These are phyloP conservation scores for Hemerocallis citrina DNA, from an alignment of 106 monocot genomes.

Conservation along the genomic window DNA sequence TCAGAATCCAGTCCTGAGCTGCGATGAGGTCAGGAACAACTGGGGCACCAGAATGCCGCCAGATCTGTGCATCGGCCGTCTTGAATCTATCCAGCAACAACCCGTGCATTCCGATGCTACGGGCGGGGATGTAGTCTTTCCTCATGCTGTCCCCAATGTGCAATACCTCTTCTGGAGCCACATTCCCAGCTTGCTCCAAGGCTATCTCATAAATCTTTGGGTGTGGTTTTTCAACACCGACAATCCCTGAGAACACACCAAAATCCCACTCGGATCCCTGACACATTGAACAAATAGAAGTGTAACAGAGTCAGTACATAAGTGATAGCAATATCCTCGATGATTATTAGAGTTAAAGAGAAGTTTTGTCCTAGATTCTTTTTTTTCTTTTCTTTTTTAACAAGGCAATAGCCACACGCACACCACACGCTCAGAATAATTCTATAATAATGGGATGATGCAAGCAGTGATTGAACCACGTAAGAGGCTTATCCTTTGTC, in stretches of 20 bases:
- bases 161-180: conserved; percentile 57
- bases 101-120: conserved; percentile 76
- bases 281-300: neutral
- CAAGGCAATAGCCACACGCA: no score
- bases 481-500: no score
- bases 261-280: conserved; percentile 99
- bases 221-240: conserved; percentile 83
- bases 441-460: no score
- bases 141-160: conserved; percentile 92
- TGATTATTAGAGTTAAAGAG: no score
- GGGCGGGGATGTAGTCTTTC: conserved; percentile 88
- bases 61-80: conserved; percentile 63
- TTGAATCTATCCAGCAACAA: conserved; percentile 83
- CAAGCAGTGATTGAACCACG: no score
- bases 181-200: conserved; percentile 69
- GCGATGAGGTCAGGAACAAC: conserved; percentile 77
- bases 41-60: conserved; percentile 65
- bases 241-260: conserved; percentile 91
- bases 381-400: no score
- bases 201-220: conserved; percentile 78
- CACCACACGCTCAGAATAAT: no score
- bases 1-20: conserved; percentile 51
- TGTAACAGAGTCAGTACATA: no score
- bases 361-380: no score
- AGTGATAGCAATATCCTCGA: no score